Evolutionary conservation across 495 filamentous ascomycete genomes (phyloP).

Genomic region (Astrothelium subdiscretum): DNA sequence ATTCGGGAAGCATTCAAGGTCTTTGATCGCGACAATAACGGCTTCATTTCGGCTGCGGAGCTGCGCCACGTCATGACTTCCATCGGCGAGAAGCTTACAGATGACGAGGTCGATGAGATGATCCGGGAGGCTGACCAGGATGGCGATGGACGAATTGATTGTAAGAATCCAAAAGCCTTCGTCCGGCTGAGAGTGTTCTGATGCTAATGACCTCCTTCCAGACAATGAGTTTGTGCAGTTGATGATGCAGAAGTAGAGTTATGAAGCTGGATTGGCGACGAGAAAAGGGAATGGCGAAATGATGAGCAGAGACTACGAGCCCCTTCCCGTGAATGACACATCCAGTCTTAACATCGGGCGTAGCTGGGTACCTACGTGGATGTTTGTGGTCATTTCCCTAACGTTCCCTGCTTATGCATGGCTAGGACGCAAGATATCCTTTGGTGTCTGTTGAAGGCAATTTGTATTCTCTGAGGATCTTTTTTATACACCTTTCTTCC

Average conservation of each 20-base stretch:
- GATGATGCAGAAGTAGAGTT: slow-evolving; percentile 93
- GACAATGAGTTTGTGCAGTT: slow-evolving; percentile 99
- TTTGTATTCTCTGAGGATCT: neutral
- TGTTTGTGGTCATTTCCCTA: too few species aligned
- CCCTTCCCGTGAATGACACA: neutral
- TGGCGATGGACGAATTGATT: slow-evolving; percentile 94
- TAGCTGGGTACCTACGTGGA: too few species aligned
- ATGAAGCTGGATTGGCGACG: neutral
- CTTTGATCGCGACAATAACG: slow-evolving; percentile 98
- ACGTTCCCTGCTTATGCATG: neutral
- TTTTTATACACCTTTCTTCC: neutral
- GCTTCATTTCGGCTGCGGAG: slow-evolving; percentile 96
- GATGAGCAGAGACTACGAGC: neutral
- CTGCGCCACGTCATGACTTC: slow-evolving; percentile 99
- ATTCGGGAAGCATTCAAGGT: slow-evolving; percentile 94
- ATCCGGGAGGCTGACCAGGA: slow-evolving; percentile 99
- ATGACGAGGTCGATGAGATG: slow-evolving; percentile 99
- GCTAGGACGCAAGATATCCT: neutral
- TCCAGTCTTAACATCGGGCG: too few species aligned
- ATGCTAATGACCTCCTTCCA: slow-evolving; percentile 36
- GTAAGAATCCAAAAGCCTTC: too few species aligned
- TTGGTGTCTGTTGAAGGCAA: neutral
- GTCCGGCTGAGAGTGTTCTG: neutral
- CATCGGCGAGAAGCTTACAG: slow-evolving; percentile 97
- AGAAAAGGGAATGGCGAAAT: neutral